Evolutionary conservation across 2,329 filamentous ascomycete species (phyloP).

Genomic region (Rhynchosporium graminicola): DNA sequence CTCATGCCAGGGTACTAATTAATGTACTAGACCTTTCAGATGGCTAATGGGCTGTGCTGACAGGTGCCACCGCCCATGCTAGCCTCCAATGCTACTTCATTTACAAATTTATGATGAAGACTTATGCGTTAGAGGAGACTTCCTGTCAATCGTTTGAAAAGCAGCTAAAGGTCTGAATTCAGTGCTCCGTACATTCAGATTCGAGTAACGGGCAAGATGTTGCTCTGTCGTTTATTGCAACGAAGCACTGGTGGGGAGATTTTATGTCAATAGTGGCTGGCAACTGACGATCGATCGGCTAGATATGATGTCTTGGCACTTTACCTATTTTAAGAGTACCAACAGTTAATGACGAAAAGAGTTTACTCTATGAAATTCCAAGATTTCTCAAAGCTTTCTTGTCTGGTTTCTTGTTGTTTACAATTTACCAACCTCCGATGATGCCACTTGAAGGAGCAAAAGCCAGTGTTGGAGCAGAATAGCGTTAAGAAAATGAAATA

Average conservation of each 20-base stretch:
- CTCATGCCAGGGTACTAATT: background rate
- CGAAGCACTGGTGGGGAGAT: background rate
- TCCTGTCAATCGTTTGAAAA: background rate
- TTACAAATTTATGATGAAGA: no score
- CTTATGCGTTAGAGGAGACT: background rate
- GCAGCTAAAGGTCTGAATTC: background rate
- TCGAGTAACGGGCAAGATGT: background rate
- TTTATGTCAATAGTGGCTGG: background rate
- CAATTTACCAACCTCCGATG: no score
- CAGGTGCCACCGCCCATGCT: background rate
- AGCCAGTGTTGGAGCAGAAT: no score
- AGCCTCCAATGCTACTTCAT: background rate
- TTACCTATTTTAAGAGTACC: no score
- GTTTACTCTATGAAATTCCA: no score
- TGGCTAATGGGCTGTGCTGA: background rate
- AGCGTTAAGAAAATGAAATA: no score
- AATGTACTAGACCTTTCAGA: background rate
- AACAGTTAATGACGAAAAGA: no score
- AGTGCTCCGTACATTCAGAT: background rate
- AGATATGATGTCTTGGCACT: no score
- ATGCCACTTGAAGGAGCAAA: no score
- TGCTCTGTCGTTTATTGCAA: background rate
- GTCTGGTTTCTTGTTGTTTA: no score
- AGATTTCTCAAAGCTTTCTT: no score
- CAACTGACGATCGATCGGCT: no score